Percentiles rank a stretch among this genome's conserved stretches.
Conservation (phyloP, 352 stramenopile genomes). For the Globisporangium middletonii region DNA sequence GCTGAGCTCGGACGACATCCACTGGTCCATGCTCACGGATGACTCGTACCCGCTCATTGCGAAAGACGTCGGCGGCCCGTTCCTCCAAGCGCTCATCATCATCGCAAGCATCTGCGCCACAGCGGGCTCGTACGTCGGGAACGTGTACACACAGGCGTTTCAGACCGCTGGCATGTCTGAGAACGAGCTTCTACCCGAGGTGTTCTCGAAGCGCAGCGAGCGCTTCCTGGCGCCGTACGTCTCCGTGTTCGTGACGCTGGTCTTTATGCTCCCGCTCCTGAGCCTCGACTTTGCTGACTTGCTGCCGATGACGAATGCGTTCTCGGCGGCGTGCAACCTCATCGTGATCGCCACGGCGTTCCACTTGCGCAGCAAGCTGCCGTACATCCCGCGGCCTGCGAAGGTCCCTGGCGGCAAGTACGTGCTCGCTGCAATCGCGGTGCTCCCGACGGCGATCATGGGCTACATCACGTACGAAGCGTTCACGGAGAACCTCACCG, state of each 20-base stretch:
- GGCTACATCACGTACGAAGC: slow-evolving; percentile 47
- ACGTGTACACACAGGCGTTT: slow-evolving; percentile 79
- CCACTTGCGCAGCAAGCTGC: slow-evolving; percentile 68
- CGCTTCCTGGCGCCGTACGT: slow-evolving; percentile 32
- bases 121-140: slow-evolving; percentile 81
- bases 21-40: slow-evolving; percentile 62
- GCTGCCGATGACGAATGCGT: slow-evolving; percentile 88
- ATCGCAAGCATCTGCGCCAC: slow-evolving; percentile 68
- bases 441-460: slow-evolving; percentile 36
- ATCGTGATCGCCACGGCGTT: slow-evolving; percentile 89
- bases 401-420: slow-evolving; percentile 39
- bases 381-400: slow-evolving; percentile 63
- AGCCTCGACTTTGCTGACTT: slow-evolving; percentile 63
- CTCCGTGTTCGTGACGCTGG: slow-evolving; percentile 26
- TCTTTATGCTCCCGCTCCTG: slow-evolving; percentile 35
- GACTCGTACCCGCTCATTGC: slow-evolving; percentile 68
- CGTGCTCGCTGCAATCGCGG: slow-evolving; percentile 25
- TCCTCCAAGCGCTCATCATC: slow-evolving; percentile 72
- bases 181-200: slow-evolving; percentile 23
- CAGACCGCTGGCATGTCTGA: slow-evolving; percentile 74
- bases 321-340: slow-evolving; percentile 78
- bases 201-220: slow-evolving; percentile 52
- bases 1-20: slow-evolving; percentile 15
- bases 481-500: slow-evolving; percentile 21
- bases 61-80: slow-evolving; percentile 62